Evolutionary conservation across 208 protist species (phyloP).

Genomic region (Spongospora subterranea): DNA sequence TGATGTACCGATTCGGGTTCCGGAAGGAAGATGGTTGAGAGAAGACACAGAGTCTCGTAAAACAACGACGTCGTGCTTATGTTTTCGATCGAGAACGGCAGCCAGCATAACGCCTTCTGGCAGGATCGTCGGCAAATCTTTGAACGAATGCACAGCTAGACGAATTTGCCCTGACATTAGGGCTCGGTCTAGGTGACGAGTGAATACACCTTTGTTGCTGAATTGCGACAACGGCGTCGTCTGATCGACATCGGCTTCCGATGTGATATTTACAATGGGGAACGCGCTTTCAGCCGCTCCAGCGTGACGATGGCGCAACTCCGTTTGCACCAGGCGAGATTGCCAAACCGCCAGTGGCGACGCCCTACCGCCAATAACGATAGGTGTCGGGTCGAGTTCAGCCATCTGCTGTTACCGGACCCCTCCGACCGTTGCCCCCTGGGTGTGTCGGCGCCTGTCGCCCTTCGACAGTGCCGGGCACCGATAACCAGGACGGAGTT

Average conservation of each 20-base stretch:
- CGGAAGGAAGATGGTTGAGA: background rate
- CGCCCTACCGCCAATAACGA: background rate
- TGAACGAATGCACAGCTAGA: slow-evolving; percentile 52
- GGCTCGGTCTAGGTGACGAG: background rate
- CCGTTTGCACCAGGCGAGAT: background rate
- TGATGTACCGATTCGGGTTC: slow-evolving; percentile 46
- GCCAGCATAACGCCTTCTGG: background rate
- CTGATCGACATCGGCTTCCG: slow-evolving; percentile 14
- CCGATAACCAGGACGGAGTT: no score
- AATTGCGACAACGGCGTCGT: background rate
- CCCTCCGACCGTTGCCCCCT: background rate
- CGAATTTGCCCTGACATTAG: background rate
- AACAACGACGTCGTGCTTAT: slow-evolving; percentile 21
- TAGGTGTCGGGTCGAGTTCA: background rate
- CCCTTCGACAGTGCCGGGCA: no score
- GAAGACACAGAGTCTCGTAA: background rate
- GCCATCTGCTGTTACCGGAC: background rate
- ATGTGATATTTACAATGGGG: background rate
- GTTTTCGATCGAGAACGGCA: slow-evolving; percentile 6
- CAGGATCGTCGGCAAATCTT: slow-evolving; percentile 31
- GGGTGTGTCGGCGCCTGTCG: background rate
- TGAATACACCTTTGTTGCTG: slow-evolving; percentile 54
- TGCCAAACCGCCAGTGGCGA: slow-evolving; percentile 54
- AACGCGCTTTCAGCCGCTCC: background rate
- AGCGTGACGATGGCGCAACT: background rate